Evolutionary conservation across 2,329 filamentous ascomycete genomes (phyloP).

Genomic region (Alternaria dauci): DNA sequence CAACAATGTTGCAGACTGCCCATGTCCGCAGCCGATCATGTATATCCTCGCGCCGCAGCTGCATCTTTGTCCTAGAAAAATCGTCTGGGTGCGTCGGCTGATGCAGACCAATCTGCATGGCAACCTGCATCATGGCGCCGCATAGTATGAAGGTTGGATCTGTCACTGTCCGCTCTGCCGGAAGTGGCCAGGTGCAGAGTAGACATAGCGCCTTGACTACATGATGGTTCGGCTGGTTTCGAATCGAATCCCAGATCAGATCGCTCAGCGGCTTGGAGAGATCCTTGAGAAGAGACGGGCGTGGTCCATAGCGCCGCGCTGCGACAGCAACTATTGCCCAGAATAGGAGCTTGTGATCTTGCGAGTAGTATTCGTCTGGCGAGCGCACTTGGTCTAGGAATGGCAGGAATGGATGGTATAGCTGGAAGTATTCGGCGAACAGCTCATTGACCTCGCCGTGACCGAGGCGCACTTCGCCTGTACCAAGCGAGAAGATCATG

Average conservation of each 20-base stretch:
- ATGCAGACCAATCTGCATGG: slow-evolving; percentile 83
- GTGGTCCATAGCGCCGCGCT: slow-evolving; percentile 72
- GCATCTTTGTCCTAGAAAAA: slow-evolving; percentile 77
- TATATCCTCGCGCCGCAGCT: slow-evolving; percentile 80
- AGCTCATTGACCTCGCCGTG: slow-evolving; percentile 61
- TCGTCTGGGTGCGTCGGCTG: slow-evolving; percentile 83
- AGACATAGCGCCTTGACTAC: slow-evolving; percentile 83
- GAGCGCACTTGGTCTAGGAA: slow-evolving; percentile 73
- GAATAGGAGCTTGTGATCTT: slow-evolving; percentile 81
- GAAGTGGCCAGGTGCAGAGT: slow-evolving; percentile 82
- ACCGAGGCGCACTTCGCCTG: slow-evolving; percentile 55
- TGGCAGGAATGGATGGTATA: slow-evolving; percentile 80
- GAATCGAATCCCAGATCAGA: slow-evolving; percentile 79
- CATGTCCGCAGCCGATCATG: slow-evolving; percentile 81
- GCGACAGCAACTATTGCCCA: slow-evolving; percentile 84
- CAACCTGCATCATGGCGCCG: slow-evolving; percentile 87
- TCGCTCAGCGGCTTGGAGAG: slow-evolving; percentile 72
- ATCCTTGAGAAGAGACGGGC: slow-evolving; percentile 70
- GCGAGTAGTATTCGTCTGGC: slow-evolving; percentile 76
- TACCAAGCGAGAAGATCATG: slow-evolving; percentile 66
- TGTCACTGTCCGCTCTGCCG: slow-evolving; percentile 79
- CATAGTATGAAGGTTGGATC: slow-evolving; percentile 84
- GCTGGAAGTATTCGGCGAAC: slow-evolving; percentile 77
- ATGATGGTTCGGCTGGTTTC: slow-evolving; percentile 80
- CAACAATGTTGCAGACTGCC: slow-evolving; percentile 86